phyloP scores from a whole-genome alignment of 2,329 filamentous ascomycete genomes.

The Domatiomyces catenatus region DNA sequence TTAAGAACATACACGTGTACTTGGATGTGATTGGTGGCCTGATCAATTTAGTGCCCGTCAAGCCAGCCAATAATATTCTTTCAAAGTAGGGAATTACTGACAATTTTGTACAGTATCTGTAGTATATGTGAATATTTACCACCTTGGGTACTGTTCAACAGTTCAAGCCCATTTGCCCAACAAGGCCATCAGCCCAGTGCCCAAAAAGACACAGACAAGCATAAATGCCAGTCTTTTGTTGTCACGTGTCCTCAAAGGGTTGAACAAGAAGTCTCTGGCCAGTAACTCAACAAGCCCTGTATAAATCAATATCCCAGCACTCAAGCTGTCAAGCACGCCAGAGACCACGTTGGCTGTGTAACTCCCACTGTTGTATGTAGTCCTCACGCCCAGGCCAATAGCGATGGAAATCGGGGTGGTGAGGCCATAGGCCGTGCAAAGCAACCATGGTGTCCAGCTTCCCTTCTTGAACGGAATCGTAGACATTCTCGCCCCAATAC shows the following conservation, averaged over 20 bases:
- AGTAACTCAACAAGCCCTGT: constrained; percentile 36
- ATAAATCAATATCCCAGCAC: constrained; percentile 36
- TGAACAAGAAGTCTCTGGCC: constrained; percentile 37
- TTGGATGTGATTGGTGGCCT: background rate
- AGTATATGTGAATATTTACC: too few relatives aligned
- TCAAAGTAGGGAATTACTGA: too few relatives aligned
- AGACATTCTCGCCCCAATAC: constrained; percentile 45
- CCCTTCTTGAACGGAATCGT: constrained; percentile 33
- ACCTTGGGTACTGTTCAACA: background rate
- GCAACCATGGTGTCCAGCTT: constrained; percentile 33
- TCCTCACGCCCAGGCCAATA: constrained; percentile 33
- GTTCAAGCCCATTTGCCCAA: constrained; percentile 36
- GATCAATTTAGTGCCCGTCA: too few relatives aligned
- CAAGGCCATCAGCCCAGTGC: constrained; percentile 33
- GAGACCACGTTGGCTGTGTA: constrained; percentile 31
- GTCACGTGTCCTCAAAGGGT: constrained; percentile 29
- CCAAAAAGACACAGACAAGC: constrained; percentile 20
- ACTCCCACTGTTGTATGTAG: constrained; percentile 28
- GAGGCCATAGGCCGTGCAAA: constrained; percentile 35
- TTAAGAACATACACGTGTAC: too few relatives aligned
- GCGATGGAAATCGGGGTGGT: constrained; percentile 39
- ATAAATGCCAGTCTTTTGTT: constrained; percentile 28
- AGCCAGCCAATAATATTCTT: too few relatives aligned
- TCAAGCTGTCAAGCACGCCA: constrained; percentile 33
- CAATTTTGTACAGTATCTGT: too few relatives aligned